Evolutionary conservation across 2,329 filamentous ascomycete species (phyloP).

Genomic region (Pyrenophora graminea): DNA sequence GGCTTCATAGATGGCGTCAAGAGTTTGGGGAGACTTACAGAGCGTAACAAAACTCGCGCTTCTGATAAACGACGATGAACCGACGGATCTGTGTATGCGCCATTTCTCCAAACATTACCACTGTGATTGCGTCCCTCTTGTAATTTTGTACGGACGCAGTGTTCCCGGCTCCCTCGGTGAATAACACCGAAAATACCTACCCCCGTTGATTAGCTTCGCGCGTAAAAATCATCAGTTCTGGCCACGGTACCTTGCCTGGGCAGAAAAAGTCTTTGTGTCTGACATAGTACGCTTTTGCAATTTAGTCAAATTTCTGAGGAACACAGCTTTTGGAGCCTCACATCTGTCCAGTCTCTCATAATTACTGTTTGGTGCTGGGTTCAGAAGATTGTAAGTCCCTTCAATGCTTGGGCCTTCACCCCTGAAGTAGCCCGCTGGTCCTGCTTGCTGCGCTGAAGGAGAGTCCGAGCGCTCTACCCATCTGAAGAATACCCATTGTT

Average conservation of each 20-base stretch:
- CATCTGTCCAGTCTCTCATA: neutral
- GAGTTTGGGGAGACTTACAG: neutral
- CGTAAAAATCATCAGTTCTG: neutral
- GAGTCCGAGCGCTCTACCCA: neutral
- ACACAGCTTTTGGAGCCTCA: neutral
- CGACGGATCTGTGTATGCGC: neutral
- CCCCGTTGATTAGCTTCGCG: neutral
- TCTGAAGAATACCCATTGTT: neutral
- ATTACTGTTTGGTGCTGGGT: neutral
- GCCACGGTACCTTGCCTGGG: neutral
- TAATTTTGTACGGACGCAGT: neutral
- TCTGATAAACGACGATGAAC: slow-evolving; percentile 2
- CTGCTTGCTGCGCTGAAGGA: too few relatives aligned
- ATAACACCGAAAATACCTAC: slow-evolving; percentile 3
- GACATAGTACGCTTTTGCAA: neutral
- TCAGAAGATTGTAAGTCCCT: neutral
- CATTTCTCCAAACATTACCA: neutral
- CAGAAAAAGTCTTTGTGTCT: neutral
- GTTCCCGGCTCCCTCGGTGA: neutral
- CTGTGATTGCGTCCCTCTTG: neutral
- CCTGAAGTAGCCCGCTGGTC: neutral
- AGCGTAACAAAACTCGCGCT: neutral
- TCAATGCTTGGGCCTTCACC: neutral
- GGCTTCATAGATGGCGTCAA: too few relatives aligned
- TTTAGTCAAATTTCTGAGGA: neutral